These are phyloP conservation scores for Corylus americana DNA, from an alignment of 306 rosid genomes.

Conservation along the genomic window DNA sequence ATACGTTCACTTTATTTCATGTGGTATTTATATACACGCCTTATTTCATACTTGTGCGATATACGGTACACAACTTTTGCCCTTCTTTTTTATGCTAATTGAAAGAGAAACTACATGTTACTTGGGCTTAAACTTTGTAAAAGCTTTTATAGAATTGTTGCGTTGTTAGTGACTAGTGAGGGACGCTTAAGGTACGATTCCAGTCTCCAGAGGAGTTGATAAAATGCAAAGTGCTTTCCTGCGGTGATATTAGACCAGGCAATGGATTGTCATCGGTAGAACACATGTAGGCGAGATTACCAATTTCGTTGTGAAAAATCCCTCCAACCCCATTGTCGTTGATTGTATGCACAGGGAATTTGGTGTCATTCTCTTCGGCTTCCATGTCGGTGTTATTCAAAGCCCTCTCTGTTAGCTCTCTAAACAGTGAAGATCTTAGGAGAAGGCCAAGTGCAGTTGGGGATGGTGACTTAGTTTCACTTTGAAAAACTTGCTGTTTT, in stretches of 20 bases:
- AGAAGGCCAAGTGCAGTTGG: conserved; percentile 79
- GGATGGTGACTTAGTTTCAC: conserved; percentile 43
- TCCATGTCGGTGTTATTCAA: conserved; percentile 33
- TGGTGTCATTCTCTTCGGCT: conserved; percentile 37
- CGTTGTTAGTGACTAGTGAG: conserved; percentile 37
- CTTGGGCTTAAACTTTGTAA: background rate
- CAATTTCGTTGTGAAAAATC: conserved; percentile 28
- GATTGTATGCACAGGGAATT: conserved; percentile 21
- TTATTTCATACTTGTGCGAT: no score
- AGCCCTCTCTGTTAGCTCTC: conserved; percentile 65
- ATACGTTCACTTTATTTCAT: no score
- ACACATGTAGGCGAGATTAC: conserved; percentile 16
- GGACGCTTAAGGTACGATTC: conserved; percentile 40
- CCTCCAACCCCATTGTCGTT: conserved; percentile 33
- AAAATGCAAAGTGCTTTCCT: conserved; percentile 40
- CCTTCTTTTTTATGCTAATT: background rate
- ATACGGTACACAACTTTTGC: background rate
- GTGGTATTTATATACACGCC: no score
- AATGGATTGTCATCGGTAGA: conserved; percentile 30
- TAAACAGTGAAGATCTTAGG: conserved; percentile 67
- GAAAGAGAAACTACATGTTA: background rate
- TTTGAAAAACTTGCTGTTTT: conserved; percentile 30
- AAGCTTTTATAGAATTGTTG: background rate
- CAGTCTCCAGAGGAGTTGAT: conserved; percentile 32
- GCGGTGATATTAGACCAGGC: conserved; percentile 46